phyloP scores from a whole-genome alignment of 176 grass and related monocot species.

The Tillandsia fasciculata region DNA sequence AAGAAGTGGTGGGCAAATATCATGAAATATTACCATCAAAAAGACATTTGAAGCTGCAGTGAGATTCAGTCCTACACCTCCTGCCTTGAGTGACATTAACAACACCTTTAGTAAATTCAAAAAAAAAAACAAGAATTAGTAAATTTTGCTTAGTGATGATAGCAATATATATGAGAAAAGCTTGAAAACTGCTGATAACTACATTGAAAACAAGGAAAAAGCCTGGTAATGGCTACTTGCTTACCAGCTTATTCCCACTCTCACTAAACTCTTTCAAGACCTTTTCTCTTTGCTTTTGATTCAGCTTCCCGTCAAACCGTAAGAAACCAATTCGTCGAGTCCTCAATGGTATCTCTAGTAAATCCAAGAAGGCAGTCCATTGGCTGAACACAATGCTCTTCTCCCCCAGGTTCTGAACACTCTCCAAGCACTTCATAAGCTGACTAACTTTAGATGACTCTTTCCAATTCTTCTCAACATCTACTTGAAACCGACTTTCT shows the following conservation, averaged over 20 bases:
- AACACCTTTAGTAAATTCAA: conserved; percentile 44
- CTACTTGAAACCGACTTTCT: conserved; percentile 44
- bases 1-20: no score
- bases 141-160: no score
- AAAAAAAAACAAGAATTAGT: not conserved
- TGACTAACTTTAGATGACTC: conserved; percentile 71
- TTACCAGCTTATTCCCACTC: conserved; percentile 58
- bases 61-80: conserved; percentile 80
- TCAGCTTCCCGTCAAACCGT: conserved; percentile 71
- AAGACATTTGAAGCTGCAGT: conserved; percentile 92
- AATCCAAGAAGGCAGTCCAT: conserved; percentile 88
- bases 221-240: not conserved
- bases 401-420: conserved; percentile 39
- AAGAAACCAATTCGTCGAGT: conserved; percentile 57
- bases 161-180: not conserved
- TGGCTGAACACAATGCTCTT: conserved; percentile 97
- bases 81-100: conserved; percentile 74
- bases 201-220: conserved; percentile 4
- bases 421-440: conserved; percentile 45
- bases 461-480: conserved; percentile 77
- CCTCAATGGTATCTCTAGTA: conserved; percentile 53
- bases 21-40: conserved; percentile 41
- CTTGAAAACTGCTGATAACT: not conserved
- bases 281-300: conserved; percentile 55
- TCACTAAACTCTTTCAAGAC: conserved; percentile 75